Conservation (phyloP, 2,329 filamentous ascomycete species). For the Epichloe baconii region DNA sequence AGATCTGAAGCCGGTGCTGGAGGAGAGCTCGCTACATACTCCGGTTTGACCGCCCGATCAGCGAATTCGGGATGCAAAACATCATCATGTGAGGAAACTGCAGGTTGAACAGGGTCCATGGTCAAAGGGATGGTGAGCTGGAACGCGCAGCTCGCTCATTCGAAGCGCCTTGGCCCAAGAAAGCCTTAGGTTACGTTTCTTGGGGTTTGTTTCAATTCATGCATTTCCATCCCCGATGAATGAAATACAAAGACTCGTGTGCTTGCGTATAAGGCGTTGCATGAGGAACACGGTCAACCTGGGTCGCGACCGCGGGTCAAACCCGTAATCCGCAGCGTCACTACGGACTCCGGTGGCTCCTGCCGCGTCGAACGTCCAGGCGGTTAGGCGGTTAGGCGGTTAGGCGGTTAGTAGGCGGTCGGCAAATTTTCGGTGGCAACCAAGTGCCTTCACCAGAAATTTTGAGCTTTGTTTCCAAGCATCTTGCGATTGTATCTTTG, state of each 20-base stretch:
- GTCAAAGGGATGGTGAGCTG: conserved; percentile 1
- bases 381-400: background rate
- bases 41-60: conserved; percentile 15
- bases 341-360: background rate
- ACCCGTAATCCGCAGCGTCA: too few relatives aligned
- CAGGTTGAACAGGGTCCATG: conserved; percentile 17
- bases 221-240: background rate
- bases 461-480: background rate
- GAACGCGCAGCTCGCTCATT: background rate
- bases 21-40: conserved; percentile 13
- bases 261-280: background rate
- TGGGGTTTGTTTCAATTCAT: too few relatives aligned
- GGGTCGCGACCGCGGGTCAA: background rate
- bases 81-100: conserved; percentile 12
- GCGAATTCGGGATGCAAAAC: conserved; percentile 15
- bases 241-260: too few relatives aligned
- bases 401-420: background rate
- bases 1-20: conserved; percentile 10
- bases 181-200: background rate
- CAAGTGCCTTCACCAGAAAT: background rate
- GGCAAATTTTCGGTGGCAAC: conserved; percentile 9
- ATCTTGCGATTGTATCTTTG: too few relatives aligned
- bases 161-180: background rate
- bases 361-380: background rate
- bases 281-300: background rate